Evolutionary conservation across 805 yeast genomes (phyloP).

Genomic region (Yarrowia osloensis): DNA sequence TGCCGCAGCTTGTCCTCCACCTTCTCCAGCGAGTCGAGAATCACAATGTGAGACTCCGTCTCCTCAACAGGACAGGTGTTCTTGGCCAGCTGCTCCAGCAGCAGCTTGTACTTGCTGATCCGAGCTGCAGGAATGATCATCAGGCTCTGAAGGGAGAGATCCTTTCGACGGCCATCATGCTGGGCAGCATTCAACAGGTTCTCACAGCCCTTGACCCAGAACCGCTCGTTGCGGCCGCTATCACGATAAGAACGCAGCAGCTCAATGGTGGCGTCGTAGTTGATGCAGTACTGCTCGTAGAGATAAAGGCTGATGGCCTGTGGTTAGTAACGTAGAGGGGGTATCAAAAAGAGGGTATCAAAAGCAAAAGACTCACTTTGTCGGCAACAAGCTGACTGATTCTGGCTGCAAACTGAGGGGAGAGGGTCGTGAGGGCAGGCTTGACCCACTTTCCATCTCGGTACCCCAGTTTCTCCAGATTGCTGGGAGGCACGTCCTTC

Average conservation of each 20-base stretch:
- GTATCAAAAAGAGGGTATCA: constrained; percentile 13
- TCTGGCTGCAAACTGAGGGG: constrained; percentile 21
- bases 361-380: not conserved
- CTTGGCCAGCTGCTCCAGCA: constrained; percentile 20
- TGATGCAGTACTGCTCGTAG: constrained; percentile 29
- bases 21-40: constrained; percentile 3
- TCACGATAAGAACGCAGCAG: not conserved
- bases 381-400: constrained; percentile 30
- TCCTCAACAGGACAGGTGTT: constrained; percentile 20
- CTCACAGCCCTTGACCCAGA: constrained; percentile 29
- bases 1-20: constrained; percentile 22
- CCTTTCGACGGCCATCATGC: not conserved
- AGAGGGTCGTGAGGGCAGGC: constrained; percentile 11
- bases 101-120: constrained; percentile 24
- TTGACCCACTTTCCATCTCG: constrained; percentile 11
- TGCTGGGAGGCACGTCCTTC: constrained; percentile 13
- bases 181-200: constrained; percentile 15
- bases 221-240: constrained; percentile 4
- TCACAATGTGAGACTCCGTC: not conserved
- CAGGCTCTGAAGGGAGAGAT: constrained; percentile 12
- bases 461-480: not conserved
- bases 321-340: not conserved
- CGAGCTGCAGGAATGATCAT: constrained; percentile 14
- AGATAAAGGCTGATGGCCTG: constrained; percentile 23
- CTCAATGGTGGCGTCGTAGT: constrained; percentile 21